Evolutionary conservation across 495 filamentous ascomycete genomes (phyloP), one percentile per base, ranked within the genome.

Genomic region (Lasiosphaeriaceae sp.): DNA sequence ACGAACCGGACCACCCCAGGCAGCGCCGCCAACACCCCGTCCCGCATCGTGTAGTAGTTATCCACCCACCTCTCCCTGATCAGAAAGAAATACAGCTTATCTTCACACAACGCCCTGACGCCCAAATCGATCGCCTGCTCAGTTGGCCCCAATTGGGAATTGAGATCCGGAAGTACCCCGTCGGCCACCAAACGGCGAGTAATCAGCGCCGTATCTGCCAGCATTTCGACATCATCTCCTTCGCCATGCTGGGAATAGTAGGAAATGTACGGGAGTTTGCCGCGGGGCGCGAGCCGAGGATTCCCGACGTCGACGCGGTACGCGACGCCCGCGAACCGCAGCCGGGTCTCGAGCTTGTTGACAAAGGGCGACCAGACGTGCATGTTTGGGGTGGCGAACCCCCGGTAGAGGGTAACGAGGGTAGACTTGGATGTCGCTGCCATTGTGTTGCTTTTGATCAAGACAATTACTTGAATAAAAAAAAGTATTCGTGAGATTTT

Each of bases 361-460:
- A 84, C 83, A 61, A 85, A 88, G 19, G 86, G 84, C 0, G 85
- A 87, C 82, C 82, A 85, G 54, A 77, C 73, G 60, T 86, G 77
- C 45, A 48, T 58, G 3, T 66, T 66, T 3, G 56, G 31, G 12
- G 61, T 59, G 34, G 68, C 65, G 60, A 75, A 83, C 23, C 81
- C 81, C 11, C 83, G 79, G 71, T 77, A 85, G 62, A 87, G 57
- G 24, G 71, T 80, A 54, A 83, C 19, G 31, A 45, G 43, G 7
- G 43, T 34, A n/a, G n/a, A n/a, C 34, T 52, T 46, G 56, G 47
- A 8, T 31, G 41, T 14, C 39, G 43, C 59, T 54, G 48, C 50
- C 29, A 37, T 29, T 22, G 26, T 41, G n/a, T 31, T 31, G 26
- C 9, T 31, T 31, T 31, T 31, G 26, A n/a, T n/a, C n/a, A n/a